Percentiles rank a stretch among this genome's conserved stretches.
phyloP scores from a whole-genome alignment of 139 green algal genomes.

The Pleodorina starrii region DNA sequence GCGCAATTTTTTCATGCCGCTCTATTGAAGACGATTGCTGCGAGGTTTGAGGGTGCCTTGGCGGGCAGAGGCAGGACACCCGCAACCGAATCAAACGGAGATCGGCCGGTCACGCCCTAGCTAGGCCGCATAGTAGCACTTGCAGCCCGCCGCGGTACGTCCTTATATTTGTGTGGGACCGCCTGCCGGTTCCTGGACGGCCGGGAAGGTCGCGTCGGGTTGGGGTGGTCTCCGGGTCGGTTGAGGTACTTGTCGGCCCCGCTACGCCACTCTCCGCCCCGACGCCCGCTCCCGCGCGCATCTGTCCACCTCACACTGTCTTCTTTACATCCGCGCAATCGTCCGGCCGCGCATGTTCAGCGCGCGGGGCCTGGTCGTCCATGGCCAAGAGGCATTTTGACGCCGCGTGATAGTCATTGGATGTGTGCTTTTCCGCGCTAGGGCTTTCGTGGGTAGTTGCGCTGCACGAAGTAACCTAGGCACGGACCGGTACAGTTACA shows the following conservation, averaged over 20 bases:
- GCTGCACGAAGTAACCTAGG: background rate
- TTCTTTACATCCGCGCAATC: background rate
- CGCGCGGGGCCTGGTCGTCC: background rate
- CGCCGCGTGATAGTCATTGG: background rate
- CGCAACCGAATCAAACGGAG: slow-evolving; percentile 16
- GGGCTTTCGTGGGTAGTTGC: background rate
- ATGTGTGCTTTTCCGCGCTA: background rate
- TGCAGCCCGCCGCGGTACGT: background rate
- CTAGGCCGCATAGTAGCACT: background rate
- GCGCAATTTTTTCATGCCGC: too few species aligned
- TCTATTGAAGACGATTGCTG: too few species aligned
- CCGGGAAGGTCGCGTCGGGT: background rate
- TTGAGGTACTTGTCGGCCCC: background rate
- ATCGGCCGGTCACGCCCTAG: background rate
- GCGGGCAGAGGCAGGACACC: background rate
- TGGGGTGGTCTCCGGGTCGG: slow-evolving; percentile 7
- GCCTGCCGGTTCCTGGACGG: background rate
- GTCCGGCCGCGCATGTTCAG: background rate
- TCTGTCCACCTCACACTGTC: background rate
- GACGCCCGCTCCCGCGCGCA: too few species aligned
- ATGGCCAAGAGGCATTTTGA: background rate
- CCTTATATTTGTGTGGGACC: background rate
- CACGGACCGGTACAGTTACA: background rate
- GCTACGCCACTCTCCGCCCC: background rate
- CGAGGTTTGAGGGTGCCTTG: background rate